A percentile compares a stretch with the other conserved stretches of the same genome.
These are phyloP conservation scores for Juncus inflexus DNA, from an alignment of 176 grass and related monocot species.

Conservation along the genomic window DNA sequence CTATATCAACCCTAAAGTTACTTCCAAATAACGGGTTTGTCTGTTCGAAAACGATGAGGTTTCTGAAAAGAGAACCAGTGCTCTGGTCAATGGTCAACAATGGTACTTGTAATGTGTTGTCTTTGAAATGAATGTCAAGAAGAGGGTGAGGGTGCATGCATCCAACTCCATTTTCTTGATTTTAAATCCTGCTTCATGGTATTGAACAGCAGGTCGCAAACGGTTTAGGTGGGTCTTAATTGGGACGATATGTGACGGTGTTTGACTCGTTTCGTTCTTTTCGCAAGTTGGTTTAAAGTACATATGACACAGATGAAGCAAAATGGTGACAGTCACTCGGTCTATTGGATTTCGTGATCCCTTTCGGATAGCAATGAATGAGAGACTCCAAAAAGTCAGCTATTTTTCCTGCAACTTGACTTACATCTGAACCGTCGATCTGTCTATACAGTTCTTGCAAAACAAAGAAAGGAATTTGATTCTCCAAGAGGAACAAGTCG, in stretches of 20 bases:
- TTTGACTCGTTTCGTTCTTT: background rate
- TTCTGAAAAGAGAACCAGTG: background rate
- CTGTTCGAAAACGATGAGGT: background rate
- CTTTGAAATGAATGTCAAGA: background rate
- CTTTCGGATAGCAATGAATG: constrained; percentile 1
- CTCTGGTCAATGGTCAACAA: background rate
- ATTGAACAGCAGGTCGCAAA: background rate
- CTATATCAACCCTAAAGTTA: background rate
- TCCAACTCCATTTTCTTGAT: constrained; percentile 10
- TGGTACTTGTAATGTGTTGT: background rate
- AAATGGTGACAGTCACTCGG: background rate
- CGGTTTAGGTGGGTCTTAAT: background rate
- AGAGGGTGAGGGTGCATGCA: background rate
- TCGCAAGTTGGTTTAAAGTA: background rate
- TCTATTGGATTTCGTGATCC: background rate
- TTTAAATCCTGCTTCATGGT: background rate
- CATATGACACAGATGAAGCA: background rate
- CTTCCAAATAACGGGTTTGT: background rate
- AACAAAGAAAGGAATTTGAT: background rate
- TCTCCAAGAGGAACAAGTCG: constrained; percentile 5
- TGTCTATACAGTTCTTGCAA: background rate
- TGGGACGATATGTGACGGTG: background rate
- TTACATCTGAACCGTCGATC: background rate
- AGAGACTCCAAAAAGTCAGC: background rate
- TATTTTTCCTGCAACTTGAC: background rate